Evolutionary conservation across 2,329 filamentous ascomycete species (phyloP).

Genomic region (Xylariaceae sp.): DNA sequence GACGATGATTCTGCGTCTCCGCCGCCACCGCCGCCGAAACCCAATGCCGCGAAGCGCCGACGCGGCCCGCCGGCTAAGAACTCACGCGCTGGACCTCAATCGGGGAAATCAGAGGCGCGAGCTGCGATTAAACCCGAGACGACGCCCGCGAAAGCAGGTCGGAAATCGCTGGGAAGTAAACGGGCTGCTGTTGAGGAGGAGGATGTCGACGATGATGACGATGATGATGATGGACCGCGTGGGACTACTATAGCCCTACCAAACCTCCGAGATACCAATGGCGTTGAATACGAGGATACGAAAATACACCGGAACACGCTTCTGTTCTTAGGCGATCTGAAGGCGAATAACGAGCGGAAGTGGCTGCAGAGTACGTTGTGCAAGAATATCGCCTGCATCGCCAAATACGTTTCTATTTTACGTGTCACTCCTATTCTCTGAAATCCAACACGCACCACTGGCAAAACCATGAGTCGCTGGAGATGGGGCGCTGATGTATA

Average conservation of each 20-base stretch:
- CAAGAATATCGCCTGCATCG: neutral
- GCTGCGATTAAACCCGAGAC: neutral
- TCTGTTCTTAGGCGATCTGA: slow-evolving; percentile 55
- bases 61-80: slow-evolving; percentile 23
- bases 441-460: neutral
- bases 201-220: slow-evolving; percentile 30
- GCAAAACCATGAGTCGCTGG: neutral
- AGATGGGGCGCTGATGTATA: too few species aligned
- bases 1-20: slow-evolving; percentile 20
- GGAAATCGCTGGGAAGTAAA: slow-evolving; percentile 1
- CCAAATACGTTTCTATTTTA: neutral
- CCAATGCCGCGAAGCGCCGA: slow-evolving; percentile 16
- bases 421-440: neutral
- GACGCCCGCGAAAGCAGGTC: neutral
- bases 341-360: slow-evolving; percentile 53
- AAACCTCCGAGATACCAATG: slow-evolving; percentile 39
- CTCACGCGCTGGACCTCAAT: neutral
- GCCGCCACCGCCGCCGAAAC: slow-evolving; percentile 9
- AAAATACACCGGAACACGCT: slow-evolving; percentile 56
- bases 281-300: slow-evolving; percentile 48
- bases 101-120: neutral
- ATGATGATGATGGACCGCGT: slow-evolving; percentile 36
- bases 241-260: slow-evolving; percentile 42
- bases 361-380: slow-evolving; percentile 54
- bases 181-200: slow-evolving; percentile 23